Conservation (phyloP, 169 alveolate genomes). For the Plasmodium cynomolgi region DNA sequence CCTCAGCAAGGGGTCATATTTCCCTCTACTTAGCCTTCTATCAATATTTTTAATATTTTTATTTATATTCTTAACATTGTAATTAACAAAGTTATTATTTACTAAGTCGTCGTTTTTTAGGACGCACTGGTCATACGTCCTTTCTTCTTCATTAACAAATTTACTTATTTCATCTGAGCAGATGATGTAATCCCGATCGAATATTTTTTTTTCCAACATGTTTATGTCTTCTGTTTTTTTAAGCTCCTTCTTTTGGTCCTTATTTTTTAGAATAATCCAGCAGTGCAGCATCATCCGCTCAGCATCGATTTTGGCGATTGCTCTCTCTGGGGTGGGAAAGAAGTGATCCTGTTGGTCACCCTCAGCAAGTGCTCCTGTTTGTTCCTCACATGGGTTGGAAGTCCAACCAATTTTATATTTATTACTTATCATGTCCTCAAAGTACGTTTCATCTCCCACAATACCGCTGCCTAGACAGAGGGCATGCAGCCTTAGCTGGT, state of each 20-base stretch:
- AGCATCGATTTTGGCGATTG: conserved; percentile 24
- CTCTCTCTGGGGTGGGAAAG: neutral
- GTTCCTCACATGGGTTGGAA: neutral
- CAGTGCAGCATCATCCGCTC: conserved; percentile 76
- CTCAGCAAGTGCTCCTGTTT: neutral
- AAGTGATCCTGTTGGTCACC: neutral
- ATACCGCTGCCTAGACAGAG: conserved; percentile 55
- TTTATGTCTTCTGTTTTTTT: conserved; percentile 56
- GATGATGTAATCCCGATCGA: conserved; percentile 58
- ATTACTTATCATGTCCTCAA: conserved; percentile 64
- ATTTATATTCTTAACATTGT: conserved; percentile 55
- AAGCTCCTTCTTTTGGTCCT: conserved; percentile 1
- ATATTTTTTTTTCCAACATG: conserved; percentile 46
- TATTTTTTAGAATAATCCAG: conserved; percentile 55
- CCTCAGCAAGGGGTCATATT: neutral
- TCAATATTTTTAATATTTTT: conserved; percentile 55
- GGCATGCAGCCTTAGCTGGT: conserved; percentile 68
- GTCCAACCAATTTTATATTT: conserved; percentile 37
- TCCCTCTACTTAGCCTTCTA: conserved; percentile 22
- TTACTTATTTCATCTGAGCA: conserved; percentile 56
- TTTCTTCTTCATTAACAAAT: conserved; percentile 53
- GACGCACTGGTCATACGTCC: conserved; percentile 64
- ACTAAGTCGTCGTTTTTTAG: conserved; percentile 47
- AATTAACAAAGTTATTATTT: conserved; percentile 42
- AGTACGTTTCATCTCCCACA: conserved; percentile 75